Percentiles rank a stretch among this genome's conserved stretches.
Evolutionary conservation across 305 asterid species (phyloP).

Genomic region (Caryopteris hybrid): DNA sequence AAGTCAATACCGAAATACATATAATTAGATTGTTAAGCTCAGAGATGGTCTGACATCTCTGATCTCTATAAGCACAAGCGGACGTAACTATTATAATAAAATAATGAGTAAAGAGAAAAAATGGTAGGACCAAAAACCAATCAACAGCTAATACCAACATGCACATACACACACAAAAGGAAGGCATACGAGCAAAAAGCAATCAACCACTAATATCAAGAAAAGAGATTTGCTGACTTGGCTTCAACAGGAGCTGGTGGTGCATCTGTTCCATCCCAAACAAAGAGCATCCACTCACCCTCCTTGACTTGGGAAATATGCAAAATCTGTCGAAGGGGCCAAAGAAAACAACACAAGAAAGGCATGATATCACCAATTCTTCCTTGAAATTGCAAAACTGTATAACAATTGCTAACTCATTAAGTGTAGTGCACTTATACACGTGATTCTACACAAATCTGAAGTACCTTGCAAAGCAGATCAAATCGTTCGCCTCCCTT

Average conservation of each 20-base stretch:
- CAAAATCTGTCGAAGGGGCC: slow-evolving; percentile 48
- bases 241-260: slow-evolving; percentile 52
- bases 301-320: slow-evolving; percentile 45
- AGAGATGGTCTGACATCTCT: neutral
- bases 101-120: neutral
- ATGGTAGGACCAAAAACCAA: neutral
- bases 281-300: slow-evolving; percentile 57
- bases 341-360: neutral
- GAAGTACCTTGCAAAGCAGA: slow-evolving; percentile 72
- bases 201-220: neutral
- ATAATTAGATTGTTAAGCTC: neutral
- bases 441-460: neutral
- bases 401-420: neutral
- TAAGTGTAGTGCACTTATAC: neutral
- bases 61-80: neutral
- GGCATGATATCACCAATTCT: slow-evolving; percentile 10
- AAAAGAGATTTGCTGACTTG: slow-evolving; percentile 40
- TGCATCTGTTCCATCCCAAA: slow-evolving; percentile 92
- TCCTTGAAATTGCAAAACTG: neutral
- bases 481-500: slow-evolving; percentile 46
- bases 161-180: neutral
- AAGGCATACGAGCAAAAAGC: neutral
- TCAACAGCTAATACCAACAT: neutral
- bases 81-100: neutral
- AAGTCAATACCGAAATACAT: neutral